Percentiles rank a stretch among this genome's conserved stretches.
phyloP scores from a whole-genome alignment of 177 flowering plant genomes.

The Vitis hybrid region DNA sequence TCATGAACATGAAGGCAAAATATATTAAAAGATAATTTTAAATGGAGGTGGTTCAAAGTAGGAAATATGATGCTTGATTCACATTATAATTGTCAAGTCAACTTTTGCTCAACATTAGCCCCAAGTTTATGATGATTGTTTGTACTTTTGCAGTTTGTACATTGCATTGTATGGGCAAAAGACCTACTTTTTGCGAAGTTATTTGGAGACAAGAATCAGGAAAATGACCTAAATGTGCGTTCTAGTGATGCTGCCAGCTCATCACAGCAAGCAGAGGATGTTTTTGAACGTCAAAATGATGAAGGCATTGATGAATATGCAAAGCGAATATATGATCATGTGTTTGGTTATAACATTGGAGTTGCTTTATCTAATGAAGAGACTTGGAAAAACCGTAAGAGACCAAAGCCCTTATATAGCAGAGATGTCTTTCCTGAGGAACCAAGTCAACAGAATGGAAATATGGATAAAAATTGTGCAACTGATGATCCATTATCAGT shows the following conservation, averaged over 20 bases:
- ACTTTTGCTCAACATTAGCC: neutral
- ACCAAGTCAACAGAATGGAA: slow-evolving; percentile 53
- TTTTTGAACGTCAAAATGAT: slow-evolving; percentile 63
- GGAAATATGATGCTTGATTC: neutral
- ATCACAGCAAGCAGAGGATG: slow-evolving; percentile 62
- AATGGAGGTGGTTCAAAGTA: neutral
- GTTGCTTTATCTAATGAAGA: slow-evolving; percentile 86
- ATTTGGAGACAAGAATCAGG: slow-evolving; percentile 93
- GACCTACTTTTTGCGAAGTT: slow-evolving; percentile 92
- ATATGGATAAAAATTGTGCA: slow-evolving; percentile 26
- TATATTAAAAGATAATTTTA: neutral
- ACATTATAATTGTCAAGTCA: neutral
- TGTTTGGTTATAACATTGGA: slow-evolving; percentile 95
- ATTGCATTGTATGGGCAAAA: slow-evolving; percentile 99
- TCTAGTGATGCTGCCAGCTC: slow-evolving; percentile 65
- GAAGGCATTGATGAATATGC: slow-evolving; percentile 85
- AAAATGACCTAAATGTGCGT: slow-evolving; percentile 89
- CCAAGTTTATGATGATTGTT: slow-evolving; percentile 4
- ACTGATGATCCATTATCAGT: slow-evolving; percentile 42
- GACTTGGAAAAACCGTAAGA: slow-evolving; percentile 87
- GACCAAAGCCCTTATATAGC: slow-evolving; percentile 77
- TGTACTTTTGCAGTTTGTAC: slow-evolving; percentile 81
- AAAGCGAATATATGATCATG: slow-evolving; percentile 90
- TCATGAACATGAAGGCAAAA: too few species aligned
- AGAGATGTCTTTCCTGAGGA: slow-evolving; percentile 57